Evolutionary conservation across 2,329 filamentous ascomycete species (phyloP).

Genomic region (Ramichloridium luteum): DNA sequence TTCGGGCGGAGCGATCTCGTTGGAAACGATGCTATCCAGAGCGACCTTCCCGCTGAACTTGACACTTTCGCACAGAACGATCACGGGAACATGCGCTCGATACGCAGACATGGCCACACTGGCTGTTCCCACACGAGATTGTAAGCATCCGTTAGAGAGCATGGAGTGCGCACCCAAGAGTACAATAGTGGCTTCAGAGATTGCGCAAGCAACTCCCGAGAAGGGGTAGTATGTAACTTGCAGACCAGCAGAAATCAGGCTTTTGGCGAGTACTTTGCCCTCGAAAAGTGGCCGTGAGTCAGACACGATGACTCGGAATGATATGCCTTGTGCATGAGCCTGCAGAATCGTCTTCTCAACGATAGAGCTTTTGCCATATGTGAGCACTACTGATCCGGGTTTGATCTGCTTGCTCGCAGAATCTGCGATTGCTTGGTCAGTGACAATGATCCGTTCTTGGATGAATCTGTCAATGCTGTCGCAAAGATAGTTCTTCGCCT

Average conservation of each 20-base stretch:
- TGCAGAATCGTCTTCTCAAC: slow-evolving; percentile 70
- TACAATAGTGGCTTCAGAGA: slow-evolving; percentile 59
- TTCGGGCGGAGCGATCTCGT: slow-evolving; percentile 74
- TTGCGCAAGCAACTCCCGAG: slow-evolving; percentile 61
- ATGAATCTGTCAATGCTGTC: slow-evolving; percentile 82
- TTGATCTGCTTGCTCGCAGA: slow-evolving; percentile 64
- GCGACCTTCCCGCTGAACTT: slow-evolving; percentile 89
- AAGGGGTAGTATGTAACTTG: slow-evolving; percentile 72
- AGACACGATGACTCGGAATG: slow-evolving; percentile 73
- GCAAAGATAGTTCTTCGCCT: slow-evolving; percentile 68
- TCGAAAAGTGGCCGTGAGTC: slow-evolving; percentile 64
- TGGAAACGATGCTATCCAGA: slow-evolving; percentile 83
- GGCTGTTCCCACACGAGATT: slow-evolving; percentile 76
- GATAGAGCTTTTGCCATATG: slow-evolving; percentile 74
- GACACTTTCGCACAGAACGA: slow-evolving; percentile 85
- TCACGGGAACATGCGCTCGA: slow-evolving; percentile 63
- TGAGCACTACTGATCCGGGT: slow-evolving; percentile 70
- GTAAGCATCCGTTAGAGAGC: slow-evolving; percentile 87
- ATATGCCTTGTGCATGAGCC: slow-evolving; percentile 57
- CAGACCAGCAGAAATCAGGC: slow-evolving; percentile 56
- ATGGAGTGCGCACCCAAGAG: slow-evolving; percentile 85
- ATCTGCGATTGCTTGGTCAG: slow-evolving; percentile 72
- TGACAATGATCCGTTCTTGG: slow-evolving; percentile 75
- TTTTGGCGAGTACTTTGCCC: slow-evolving; percentile 58
- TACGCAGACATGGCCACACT: slow-evolving; percentile 75